Conservation (phyloP, 768 basidiomycete species). For the Sporobolomyces pararoseus region DNA sequence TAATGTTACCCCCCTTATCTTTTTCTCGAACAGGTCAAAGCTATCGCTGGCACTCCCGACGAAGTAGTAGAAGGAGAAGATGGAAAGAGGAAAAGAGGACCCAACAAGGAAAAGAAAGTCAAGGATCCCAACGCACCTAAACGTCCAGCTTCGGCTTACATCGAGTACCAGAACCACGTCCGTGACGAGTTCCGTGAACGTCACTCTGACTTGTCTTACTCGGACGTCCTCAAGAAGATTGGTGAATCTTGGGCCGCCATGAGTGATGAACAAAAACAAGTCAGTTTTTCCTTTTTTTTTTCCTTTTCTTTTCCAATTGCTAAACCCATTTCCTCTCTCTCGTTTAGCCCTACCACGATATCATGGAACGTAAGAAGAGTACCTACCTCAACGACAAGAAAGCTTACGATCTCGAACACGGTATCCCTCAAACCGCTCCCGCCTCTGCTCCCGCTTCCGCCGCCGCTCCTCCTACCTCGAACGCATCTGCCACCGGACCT, state of each 20-base stretch:
- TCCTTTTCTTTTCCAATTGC: not conserved
- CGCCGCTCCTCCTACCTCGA: too few relatives aligned
- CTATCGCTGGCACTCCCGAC: not conserved
- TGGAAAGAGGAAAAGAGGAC: conserved; percentile 57
- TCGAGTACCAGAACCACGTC: conserved; percentile 88
- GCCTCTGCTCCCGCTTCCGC: not conserved
- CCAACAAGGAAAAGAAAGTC: conserved; percentile 58
- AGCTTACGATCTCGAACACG: conserved; percentile 37
- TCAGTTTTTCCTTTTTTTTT: conserved; percentile 50
- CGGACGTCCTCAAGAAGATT: conserved; percentile 69
- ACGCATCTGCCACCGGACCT: too few relatives aligned
- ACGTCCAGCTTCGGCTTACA: conserved; percentile 84
- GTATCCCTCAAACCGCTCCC: not conserved
- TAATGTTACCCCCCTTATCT: not conserved
- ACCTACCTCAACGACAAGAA: conserved; percentile 27
- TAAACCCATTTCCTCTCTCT: not conserved
- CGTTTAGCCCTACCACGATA: conserved; percentile 34
- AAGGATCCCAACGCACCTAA: conserved; percentile 93
- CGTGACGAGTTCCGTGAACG: conserved; percentile 66
- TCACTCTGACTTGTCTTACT: conserved; percentile 64
- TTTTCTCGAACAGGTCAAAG: not conserved
- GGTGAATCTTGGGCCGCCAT: conserved; percentile 70
- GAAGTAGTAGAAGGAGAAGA: conserved; percentile 46
- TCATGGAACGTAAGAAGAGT: conserved; percentile 34
- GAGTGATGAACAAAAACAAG: conserved; percentile 67